Evolutionary conservation across 169 alveolate species (phyloP).

Genomic region (Eimeria acervulina): DNA sequence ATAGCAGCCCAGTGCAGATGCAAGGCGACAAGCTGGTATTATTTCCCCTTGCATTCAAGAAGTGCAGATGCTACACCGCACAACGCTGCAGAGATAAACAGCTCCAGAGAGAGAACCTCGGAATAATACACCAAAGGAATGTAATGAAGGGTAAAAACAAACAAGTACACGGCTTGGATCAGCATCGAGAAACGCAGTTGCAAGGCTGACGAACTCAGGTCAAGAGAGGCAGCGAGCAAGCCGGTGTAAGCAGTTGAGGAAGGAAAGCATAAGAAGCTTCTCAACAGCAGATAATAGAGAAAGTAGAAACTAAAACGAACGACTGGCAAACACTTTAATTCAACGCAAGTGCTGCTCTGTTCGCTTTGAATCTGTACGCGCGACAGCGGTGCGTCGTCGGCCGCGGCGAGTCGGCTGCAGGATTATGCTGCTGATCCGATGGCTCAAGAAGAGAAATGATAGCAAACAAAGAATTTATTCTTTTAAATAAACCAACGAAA

Average conservation of each 20-base stretch:
- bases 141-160: too few relatives aligned
- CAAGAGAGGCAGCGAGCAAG: neutral
- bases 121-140: too few relatives aligned
- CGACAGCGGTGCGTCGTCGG: slow-evolving; percentile 23
- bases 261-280: neutral
- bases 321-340: too few relatives aligned
- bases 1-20: neutral
- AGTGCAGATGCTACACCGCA: too few relatives aligned
- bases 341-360: neutral
- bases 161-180: neutral
- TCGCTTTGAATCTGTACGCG: neutral
- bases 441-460: neutral
- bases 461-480: neutral
- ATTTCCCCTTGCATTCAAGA: too few relatives aligned
- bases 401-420: neutral
- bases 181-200: neutral
- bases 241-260: neutral
- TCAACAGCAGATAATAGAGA: neutral
- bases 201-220: neutral
- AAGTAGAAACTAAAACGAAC: neutral
- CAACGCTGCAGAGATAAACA: too few relatives aligned
- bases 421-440: neutral
- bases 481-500: neutral
- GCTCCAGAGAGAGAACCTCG: too few relatives aligned
- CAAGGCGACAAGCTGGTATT: too few relatives aligned